Evolutionary conservation across 345 rosid genomes (phyloP), one percentile per base, ranked within the genome.

Genomic region (Bruguiera parviflora): DNA sequence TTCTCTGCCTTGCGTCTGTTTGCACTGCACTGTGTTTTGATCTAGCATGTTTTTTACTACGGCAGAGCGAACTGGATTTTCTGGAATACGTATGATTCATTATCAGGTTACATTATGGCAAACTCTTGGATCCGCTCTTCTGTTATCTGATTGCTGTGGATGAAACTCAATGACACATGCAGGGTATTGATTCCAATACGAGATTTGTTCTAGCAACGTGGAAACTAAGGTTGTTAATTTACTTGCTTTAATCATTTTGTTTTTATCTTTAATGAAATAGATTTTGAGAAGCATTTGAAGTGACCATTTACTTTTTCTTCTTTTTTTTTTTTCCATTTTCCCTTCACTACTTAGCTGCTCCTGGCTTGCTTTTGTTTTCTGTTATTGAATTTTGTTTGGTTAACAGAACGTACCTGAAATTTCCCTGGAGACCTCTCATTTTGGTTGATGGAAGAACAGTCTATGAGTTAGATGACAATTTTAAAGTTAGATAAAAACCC

Each of bases 391-490:
- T 2, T 31, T 39, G 11, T 73, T 58, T 75, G 67, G 69, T 64
- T 61, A 76, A 72, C 85, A 94, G 98, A 78, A 94, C 96, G 52
- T 87, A 81, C 89, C 82, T 94, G 69, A 89, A 81, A 78, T 87
- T 91, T 73, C 97, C 92, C 1, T 89, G 97, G 95, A 84, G 76
- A 74, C 95, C 95, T 33, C 83, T 91, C 62, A 83, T 91, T 74
- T 82, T 79, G 0, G 74, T 88, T 21, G 72, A 87, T 25, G 97
- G 97, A 72, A 84, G 70, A 64, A 91, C 97, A 1, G 69, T 80
- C 46, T 89, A 89, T 67, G 88, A 89, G 28, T 80, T 91, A 19
- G 74, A 87, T 31, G 65, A 72, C 61, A 71, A 79, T 69, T 86
- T 82, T 57, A 79, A 75, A 68, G 97, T 91, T 71, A 75, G 91